Conservation (phyloP, 768 basidiomycete species). For the Botryobasidium botryosum region DNA sequence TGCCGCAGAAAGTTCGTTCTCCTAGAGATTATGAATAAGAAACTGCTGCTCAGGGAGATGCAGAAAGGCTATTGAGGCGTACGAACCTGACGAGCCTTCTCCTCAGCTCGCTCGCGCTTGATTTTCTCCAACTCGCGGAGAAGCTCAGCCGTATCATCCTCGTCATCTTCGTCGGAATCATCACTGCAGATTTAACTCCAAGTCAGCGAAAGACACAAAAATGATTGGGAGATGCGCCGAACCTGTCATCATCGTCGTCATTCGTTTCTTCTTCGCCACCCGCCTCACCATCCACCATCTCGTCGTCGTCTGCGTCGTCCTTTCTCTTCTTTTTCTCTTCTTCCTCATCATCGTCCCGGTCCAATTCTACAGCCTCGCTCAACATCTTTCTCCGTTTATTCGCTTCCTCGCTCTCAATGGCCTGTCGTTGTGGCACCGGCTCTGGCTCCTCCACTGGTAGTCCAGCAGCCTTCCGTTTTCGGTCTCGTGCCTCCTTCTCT, state of each 20-base stretch:
- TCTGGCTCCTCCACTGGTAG: slow-evolving; percentile 18
- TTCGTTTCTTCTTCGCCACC: slow-evolving; percentile 18
- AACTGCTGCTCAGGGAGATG: not conserved
- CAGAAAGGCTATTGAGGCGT: no score
- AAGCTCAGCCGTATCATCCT: slow-evolving; percentile 86
- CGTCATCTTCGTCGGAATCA: slow-evolving; percentile 42
- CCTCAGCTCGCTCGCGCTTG: slow-evolving; percentile 87
- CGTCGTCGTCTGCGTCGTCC: slow-evolving; percentile 20
- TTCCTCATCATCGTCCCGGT: slow-evolving; percentile 78
- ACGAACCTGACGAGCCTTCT: slow-evolving; percentile 48
- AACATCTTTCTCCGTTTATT: slow-evolving; percentile 77
- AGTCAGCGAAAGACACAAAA: not conserved
- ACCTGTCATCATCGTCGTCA: slow-evolving; percentile 13
- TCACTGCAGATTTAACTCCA: slow-evolving; percentile 31
- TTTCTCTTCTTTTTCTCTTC: slow-evolving; percentile 16
- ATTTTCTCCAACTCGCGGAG: slow-evolving; percentile 97
- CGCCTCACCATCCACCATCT: slow-evolving; percentile 8
- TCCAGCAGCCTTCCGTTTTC: slow-evolving; percentile 86
- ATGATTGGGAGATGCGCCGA: not conserved
- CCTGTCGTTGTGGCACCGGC: slow-evolving; percentile 8
- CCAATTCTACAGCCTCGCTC: slow-evolving; percentile 72
- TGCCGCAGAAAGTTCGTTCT: slow-evolving; percentile 55
- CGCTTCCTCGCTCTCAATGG: slow-evolving; percentile 38
- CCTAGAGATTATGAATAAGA: slow-evolving; percentile 24
- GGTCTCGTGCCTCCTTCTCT: slow-evolving; percentile 72